Percentiles rank a stretch among this genome's conserved stretches.
Evolutionary conservation across 306 rosid genomes (phyloP).

Genomic region (Dryas alaskensis): DNA sequence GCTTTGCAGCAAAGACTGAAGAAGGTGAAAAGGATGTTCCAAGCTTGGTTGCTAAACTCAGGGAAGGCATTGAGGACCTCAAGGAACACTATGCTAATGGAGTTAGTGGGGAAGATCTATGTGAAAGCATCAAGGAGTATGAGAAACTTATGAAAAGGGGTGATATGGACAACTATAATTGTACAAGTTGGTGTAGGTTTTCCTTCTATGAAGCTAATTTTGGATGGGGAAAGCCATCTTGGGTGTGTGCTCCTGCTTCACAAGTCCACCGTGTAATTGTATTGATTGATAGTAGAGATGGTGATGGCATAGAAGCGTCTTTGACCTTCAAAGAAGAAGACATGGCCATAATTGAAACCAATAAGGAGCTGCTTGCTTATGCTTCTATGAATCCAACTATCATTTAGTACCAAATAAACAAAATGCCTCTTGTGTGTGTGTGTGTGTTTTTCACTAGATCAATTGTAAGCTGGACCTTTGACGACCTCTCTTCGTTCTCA

Average conservation of each 20-base stretch:
- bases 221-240: conserved; percentile 15
- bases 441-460: too few relatives aligned
- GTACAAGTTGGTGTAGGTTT: neutral
- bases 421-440: too few relatives aligned
- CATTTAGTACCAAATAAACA: neutral
- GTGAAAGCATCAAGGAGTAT: neutral
- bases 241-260: neutral
- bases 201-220: neutral
- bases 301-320: conserved; percentile 26
- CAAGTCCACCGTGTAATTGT: neutral
- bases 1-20: neutral
- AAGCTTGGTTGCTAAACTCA: neutral
- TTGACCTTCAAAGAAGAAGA: conserved; percentile 8
- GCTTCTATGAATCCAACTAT: conserved; percentile 20
- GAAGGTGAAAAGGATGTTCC: neutral
- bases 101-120: neutral
- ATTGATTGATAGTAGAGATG: conserved; percentile 25
- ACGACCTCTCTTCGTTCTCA: too few relatives aligned
- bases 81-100: neutral
- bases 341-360: conserved; percentile 15
- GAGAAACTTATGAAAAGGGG: neutral
- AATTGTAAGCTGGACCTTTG: too few relatives aligned
- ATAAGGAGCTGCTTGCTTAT: conserved; percentile 12
- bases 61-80: neutral
- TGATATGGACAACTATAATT: neutral